Evolutionary conservation across 2,329 filamentous ascomycete genomes (phyloP).

Genomic region (Fonsecaea nubica): DNA sequence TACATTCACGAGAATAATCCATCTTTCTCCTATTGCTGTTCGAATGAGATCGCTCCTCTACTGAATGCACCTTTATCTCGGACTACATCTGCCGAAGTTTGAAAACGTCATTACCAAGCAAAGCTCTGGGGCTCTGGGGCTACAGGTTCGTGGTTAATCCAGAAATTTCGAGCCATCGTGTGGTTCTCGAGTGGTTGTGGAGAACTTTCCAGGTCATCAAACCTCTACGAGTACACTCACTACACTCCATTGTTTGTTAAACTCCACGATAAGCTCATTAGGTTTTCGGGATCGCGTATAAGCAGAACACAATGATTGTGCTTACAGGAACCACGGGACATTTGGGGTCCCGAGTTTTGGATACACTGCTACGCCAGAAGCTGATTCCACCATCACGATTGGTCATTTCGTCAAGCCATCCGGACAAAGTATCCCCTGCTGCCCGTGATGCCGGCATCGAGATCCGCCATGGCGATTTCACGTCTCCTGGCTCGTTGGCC

Average conservation of each 20-base stretch:
- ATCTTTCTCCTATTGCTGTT: no score
- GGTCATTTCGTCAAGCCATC: conserved; percentile 56
- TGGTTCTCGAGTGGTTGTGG: neutral
- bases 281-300: neutral
- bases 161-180: neutral
- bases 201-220: neutral
- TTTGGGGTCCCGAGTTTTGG: conserved; percentile 38
- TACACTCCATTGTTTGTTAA: neutral
- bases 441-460: conserved; percentile 54
- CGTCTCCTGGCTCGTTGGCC: conserved; percentile 54
- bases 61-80: neutral
- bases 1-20: no score
- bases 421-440: conserved; percentile 50
- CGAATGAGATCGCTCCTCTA: neutral
- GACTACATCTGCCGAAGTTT: conserved; percentile 19
- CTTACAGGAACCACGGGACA: conserved; percentile 37
- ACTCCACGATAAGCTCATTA: neutral
- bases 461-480: conserved; percentile 62
- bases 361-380: conserved; percentile 28
- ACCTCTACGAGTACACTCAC: neutral
- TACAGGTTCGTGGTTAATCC: neutral
- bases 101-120: conserved; percentile 21
- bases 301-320: conserved; percentile 25
- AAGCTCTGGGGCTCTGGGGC: neutral
- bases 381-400: conserved; percentile 53